phyloP scores from a whole-genome alignment of 208 protist species.

The Angomonas deanei region DNA sequence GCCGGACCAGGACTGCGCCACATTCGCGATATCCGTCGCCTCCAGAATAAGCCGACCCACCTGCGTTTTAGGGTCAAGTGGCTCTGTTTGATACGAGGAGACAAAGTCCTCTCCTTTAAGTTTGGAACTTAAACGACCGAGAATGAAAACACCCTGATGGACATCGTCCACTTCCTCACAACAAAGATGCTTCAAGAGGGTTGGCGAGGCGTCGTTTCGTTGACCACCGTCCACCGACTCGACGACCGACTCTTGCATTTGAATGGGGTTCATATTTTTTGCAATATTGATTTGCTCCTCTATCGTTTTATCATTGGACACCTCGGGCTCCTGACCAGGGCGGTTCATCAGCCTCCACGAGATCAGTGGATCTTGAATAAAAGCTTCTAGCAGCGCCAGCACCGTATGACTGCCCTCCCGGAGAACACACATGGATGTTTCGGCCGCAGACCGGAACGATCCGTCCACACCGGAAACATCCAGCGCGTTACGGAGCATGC shows the following conservation, averaged over 20 bases:
- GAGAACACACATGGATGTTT: constrained; percentile 97
- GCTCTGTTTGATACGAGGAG: constrained; percentile 13
- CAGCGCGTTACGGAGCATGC: constrained; percentile 99
- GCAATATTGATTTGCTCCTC: constrained; percentile 60
- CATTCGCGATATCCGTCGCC: constrained; percentile 78
- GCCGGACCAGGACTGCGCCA: constrained; percentile 86
- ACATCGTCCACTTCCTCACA: constrained; percentile 70
- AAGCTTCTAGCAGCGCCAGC: constrained; percentile 99
- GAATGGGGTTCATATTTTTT: constrained; percentile 17
- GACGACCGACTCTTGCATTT: constrained; percentile 20
- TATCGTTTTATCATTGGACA: constrained; percentile 64
- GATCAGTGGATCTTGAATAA: constrained; percentile 99
- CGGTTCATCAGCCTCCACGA: constrained; percentile 96
- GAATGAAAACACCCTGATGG: constrained; percentile 78
- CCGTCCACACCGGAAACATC: constrained; percentile 98
- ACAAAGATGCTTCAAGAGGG: constrained; percentile 36
- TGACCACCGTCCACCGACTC: constrained; percentile 16
- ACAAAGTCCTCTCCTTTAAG: constrained; percentile 77
- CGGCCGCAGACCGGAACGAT: constrained; percentile 94
- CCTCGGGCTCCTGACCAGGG: constrained; percentile 62
- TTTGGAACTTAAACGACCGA: constrained; percentile 79
- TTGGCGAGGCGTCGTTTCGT: constrained; percentile 15
- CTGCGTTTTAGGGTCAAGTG: constrained; percentile 66
- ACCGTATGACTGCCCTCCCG: constrained; percentile 97
- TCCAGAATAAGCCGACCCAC: constrained; percentile 79